These are phyloP conservation scores for Phtheirospermum japonicum DNA, from an alignment of 257 asterid genomes.

Conservation along the genomic window DNA sequence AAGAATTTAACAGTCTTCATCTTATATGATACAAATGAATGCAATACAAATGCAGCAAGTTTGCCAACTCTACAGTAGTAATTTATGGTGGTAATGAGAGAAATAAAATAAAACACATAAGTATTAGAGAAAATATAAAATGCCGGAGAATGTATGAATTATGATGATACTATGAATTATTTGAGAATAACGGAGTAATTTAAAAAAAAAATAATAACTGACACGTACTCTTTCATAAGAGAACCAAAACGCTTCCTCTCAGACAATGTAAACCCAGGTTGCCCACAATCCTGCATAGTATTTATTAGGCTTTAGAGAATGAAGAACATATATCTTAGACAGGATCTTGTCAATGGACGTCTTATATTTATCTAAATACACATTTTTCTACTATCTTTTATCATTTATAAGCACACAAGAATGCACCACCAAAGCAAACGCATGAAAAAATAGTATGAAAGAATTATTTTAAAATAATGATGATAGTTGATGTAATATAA, in stretches of 20 bases:
- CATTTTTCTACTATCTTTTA: neutral
- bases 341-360: neutral
- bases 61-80: neutral
- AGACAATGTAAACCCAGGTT: slow-evolving; percentile 90
- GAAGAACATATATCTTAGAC: neutral
- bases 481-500: too few species aligned
- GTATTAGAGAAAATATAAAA: too few species aligned
- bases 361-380: slow-evolving; percentile 4
- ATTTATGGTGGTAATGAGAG: slow-evolving; percentile 17
- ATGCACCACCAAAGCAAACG: slow-evolving; percentile 7
- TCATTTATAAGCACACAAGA: slow-evolving; percentile 13
- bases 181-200: slow-evolving; percentile 3
- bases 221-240: slow-evolving; percentile 69
- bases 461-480: too few species aligned
- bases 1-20: neutral
- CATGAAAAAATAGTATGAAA: neutral
- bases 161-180: too few species aligned
- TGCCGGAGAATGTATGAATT: too few species aligned
- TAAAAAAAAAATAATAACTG: slow-evolving; percentile 10
- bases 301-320: slow-evolving; percentile 19
- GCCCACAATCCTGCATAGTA: slow-evolving; percentile 82
- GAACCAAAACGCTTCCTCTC: slow-evolving; percentile 84
- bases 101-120: too few species aligned
- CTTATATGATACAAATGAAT: neutral
- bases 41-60: slow-evolving; percentile 2